These are phyloP conservation scores for Ramaria rubella DNA, from an alignment of 768 basidiomycete species.

Conservation along the genomic window DNA sequence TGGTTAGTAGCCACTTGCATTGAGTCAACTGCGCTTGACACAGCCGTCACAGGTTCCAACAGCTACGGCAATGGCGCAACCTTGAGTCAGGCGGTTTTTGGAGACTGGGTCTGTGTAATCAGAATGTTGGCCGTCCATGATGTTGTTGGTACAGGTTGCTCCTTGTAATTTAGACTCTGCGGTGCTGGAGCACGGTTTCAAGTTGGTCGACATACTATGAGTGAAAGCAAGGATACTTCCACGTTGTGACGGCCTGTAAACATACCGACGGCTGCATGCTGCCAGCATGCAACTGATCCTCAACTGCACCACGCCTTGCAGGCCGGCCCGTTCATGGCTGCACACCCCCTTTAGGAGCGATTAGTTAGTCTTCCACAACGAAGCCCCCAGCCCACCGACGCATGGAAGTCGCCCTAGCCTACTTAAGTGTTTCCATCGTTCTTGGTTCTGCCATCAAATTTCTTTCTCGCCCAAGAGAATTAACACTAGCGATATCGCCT, in stretches of 20 bases:
- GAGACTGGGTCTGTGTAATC: background rate
- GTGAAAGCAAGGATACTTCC: too few relatives aligned
- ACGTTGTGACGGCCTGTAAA: too few relatives aligned
- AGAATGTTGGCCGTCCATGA: background rate
- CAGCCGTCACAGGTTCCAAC: conserved; percentile 3
- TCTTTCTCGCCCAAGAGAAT: background rate
- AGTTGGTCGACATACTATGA: too few relatives aligned
- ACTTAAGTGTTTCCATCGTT: background rate
- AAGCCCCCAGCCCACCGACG: background rate
- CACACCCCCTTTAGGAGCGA: background rate
- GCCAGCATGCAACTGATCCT: conserved; percentile 1
- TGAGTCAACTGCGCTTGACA: background rate
- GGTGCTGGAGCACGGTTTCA: background rate
- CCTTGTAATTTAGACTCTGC: background rate
- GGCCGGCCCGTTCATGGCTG: background rate
- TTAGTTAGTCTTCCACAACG: background rate
- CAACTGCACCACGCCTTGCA: background rate
- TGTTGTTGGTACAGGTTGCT: background rate
- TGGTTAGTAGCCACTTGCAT: conserved; percentile 32
- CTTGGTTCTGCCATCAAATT: background rate
- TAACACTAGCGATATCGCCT: background rate
- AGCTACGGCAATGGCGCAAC: conserved; percentile 6
- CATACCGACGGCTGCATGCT: too few relatives aligned
- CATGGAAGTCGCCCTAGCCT: conserved; percentile 4
- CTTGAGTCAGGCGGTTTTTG: background rate